phyloP scores from a whole-genome alignment of 1,139 yeast species.

The Zygosaccharomyces sapae region DNA sequence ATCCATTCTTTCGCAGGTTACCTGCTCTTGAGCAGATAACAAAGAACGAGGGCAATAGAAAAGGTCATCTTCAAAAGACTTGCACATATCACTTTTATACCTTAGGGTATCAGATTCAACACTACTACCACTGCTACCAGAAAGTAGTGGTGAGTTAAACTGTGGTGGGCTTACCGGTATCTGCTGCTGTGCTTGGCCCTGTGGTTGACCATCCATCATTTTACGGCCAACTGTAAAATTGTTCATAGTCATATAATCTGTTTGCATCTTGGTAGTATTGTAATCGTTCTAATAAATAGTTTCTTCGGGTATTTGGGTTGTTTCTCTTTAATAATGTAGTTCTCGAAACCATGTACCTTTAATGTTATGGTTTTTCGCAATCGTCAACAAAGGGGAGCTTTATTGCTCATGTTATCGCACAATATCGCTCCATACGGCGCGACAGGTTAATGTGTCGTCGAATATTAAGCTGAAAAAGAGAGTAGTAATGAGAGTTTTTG shows the following conservation, averaged over 20 bases:
- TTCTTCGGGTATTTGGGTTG: not conserved
- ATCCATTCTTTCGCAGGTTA: conserved; percentile 25
- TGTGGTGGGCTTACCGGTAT: conserved; percentile 12
- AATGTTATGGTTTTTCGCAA: conserved; percentile 7
- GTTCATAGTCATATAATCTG: conserved; percentile 11
- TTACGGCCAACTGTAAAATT: conserved; percentile 3
- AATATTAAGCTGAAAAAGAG: not conserved
- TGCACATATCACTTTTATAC: conserved; percentile 25
- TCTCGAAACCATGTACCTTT: conserved; percentile 1
- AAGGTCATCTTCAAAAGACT: conserved; percentile 32
- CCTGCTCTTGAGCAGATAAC: conserved; percentile 24
- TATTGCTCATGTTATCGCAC: conserved; percentile 1
- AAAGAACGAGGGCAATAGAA: conserved; percentile 29
- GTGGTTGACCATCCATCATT: conserved; percentile 3
- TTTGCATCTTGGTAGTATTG: conserved; percentile 11
- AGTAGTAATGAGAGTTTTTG: not conserved
- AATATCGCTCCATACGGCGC: not conserved
- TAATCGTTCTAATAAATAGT: not conserved
- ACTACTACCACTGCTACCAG: conserved; percentile 16
- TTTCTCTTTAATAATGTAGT: not conserved
- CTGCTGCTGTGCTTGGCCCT: conserved; percentile 10
- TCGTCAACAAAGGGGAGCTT: conserved; percentile 6
- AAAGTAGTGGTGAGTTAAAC: conserved; percentile 12
- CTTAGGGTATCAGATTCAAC: conserved; percentile 19
- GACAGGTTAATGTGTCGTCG: not conserved